Evolutionary conservation across 2,329 filamentous ascomycete genomes (phyloP), one percentile per base, ranked within the genome.

Genomic region (Purpureocillium takamizusanense): DNA sequence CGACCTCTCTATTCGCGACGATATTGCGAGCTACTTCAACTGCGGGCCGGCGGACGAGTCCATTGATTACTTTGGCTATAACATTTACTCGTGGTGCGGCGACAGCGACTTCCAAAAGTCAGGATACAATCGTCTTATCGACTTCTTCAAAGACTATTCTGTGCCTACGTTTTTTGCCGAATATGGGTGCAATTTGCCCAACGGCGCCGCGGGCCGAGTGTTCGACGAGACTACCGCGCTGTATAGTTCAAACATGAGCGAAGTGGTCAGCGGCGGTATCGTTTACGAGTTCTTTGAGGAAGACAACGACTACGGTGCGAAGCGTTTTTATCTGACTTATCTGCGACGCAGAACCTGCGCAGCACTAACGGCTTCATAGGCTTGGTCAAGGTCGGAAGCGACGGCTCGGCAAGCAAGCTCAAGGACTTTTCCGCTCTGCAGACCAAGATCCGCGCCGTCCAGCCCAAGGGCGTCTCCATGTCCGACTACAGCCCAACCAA

Each of bases 31-130:
- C 59, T 98, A 94, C 76, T 95, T 98, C 70, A 89, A 95, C 74
- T 98, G 92, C 59, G 86, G 89, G 43, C 40, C 52, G 3, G 62
- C 76, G 44, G 58, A 70, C 28, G 66, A 70, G 8, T 55, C 83
- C 43, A 95, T 97, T 49, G 92, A 98, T 65, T 97, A 94, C 73
- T 98, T 89, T 86, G 92, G 92, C 42, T 97, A 97, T 82, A 98
- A 98, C 74, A 95, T 97, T 68, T 98, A 98, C 76, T 94, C 89
- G 38, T 98, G 92, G 92, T 98, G 92, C 61, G 92, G 90, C 51
- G 63, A 89, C 51, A 94, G 86, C 56, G 78, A 70, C 53, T 92
- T 83, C 68, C 56, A 70, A 28, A 57, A 72, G 42, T 95, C 92
- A 3, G 86, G 87, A 38, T 98, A 89, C 66, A 71, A 82, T 47